Conservation (phyloP, 2,329 filamentous ascomycete genomes). For the Davidsoniella virescens region DNA sequence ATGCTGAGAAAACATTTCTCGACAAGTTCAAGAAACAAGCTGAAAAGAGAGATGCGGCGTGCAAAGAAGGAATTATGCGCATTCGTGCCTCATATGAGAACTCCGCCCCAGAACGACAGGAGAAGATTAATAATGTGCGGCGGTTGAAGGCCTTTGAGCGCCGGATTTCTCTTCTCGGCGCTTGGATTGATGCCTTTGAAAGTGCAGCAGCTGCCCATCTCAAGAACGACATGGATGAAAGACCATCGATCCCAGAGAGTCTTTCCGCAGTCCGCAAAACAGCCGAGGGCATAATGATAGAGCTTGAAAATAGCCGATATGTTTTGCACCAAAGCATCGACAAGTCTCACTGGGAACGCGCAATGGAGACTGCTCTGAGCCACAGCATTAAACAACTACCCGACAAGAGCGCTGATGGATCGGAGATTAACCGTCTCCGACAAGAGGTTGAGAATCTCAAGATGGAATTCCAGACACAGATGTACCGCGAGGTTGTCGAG, state of each 20-base stretch:
- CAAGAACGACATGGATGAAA: constrained; percentile 24
- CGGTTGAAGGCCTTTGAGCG: constrained; percentile 69
- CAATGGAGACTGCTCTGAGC: constrained; percentile 72
- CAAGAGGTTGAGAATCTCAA: constrained; percentile 79
- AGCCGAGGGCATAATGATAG: constrained; percentile 71
- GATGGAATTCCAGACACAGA: constrained; percentile 64
- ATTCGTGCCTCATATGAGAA: constrained; percentile 76
- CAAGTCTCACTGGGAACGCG: constrained; percentile 72
- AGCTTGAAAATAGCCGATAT: constrained; percentile 78
- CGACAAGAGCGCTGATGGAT: constrained; percentile 35
- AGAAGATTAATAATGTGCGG: constrained; percentile 65
- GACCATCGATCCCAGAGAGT: constrained; percentile 40
- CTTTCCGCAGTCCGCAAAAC: constrained; percentile 68
- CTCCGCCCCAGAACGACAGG: constrained; percentile 57
- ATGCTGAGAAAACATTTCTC: constrained; percentile 67
- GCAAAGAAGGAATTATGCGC: constrained; percentile 63
- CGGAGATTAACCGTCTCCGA: constrained; percentile 44
- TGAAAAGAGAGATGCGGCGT: constrained; percentile 63
- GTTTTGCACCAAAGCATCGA: constrained; percentile 76
- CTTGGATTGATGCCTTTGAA: constrained; percentile 89
- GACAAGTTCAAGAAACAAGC: constrained; percentile 80
- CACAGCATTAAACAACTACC: constrained; percentile 68
- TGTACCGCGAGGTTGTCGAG: constrained; percentile 60
- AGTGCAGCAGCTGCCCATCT: constrained; percentile 51
- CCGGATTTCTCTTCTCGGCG: constrained; percentile 69